Base-by-base conservation (phyloP, 2,329 filamentous ascomycete genomes). In the Apiospora aurea region DNA sequence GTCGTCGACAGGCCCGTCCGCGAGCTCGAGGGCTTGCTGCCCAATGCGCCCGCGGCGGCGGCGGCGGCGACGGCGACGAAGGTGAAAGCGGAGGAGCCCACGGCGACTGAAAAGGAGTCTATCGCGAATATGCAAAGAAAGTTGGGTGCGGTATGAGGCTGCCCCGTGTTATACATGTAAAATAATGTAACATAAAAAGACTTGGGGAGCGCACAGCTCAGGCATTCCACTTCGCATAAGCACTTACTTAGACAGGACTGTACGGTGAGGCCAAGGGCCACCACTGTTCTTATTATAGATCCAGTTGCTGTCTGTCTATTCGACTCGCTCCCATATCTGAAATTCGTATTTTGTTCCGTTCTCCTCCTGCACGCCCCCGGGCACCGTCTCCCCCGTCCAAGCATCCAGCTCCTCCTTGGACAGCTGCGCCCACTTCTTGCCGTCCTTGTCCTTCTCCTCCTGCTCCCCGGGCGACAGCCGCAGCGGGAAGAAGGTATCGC, bases 401-500 rank as follows among this genome's bases (percentile, higher is more conserved):
- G 77, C 81, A 78, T 88, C 85, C 76, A 94, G 79, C 75, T 89
- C 87, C 51, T 83, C 82, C 73, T 86, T 86, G 2, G 82, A 82
- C 69, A 75, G 85, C 78, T 83, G 86, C 74, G 75, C 82, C 93
- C 93, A 95, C 38, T 82, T 84, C 78, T 24, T 76, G 71, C 71
- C 67, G 69, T 72, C 78, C 61, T 80, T 79, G 1, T 78, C 80
- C 53, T 82, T 82, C n/a, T 21, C 6, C 51, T 53, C n/a, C n/a
- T 53, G n/a, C 29, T 64, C 57, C 21, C 34, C 57, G 18, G 57
- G n/a, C 2, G 83, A 83, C 72, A 94, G 78, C 69, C 83, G 80
- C n/a, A 93, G 79, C 1, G 91, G 88, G 77, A 97, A 95, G 76
- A 90, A 90, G 0, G 91, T 92, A 80, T 96, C 94, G 78, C 93